These are phyloP conservation scores for Candida palmyrensis DNA, from an alignment of 805 yeast species.

Conservation along the genomic window DNA sequence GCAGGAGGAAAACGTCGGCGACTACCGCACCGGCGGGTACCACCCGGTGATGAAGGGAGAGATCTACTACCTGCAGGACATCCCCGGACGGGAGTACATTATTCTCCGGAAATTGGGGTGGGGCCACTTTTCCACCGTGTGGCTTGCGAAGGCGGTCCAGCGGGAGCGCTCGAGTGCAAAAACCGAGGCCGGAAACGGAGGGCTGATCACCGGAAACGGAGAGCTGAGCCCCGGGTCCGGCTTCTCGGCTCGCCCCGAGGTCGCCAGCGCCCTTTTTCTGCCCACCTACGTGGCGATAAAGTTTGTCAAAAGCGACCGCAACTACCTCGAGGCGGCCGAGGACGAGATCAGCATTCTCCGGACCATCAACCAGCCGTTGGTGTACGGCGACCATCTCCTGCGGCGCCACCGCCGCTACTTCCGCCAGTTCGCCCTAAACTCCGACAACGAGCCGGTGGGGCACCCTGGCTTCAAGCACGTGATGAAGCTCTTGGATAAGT, in stretches of 20 bases:
- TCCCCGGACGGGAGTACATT: slow-evolving; percentile 23
- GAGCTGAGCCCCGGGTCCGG: slow-evolving; percentile 5
- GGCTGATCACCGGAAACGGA: too few relatives aligned
- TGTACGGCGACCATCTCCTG: slow-evolving; percentile 9
- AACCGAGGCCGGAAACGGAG: too few relatives aligned
- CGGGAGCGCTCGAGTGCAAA: too few relatives aligned
- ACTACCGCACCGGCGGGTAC: slow-evolving; percentile 59
- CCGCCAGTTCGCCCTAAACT: slow-evolving; percentile 4
- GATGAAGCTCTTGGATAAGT: slow-evolving; percentile 51
- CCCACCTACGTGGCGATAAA: slow-evolving; percentile 66
- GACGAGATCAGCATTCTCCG: slow-evolving; percentile 56
- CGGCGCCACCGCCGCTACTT: slow-evolving; percentile 8
- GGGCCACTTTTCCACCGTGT: slow-evolving; percentile 73
- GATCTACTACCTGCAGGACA: slow-evolving; percentile 34
- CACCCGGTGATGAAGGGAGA: slow-evolving; percentile 60
- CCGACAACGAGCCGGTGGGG: slow-evolving; percentile 5
- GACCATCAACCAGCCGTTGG: slow-evolving; percentile 18
- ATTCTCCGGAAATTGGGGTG: slow-evolving; percentile 58
- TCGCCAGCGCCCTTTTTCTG: too few relatives aligned
- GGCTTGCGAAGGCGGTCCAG: slow-evolving; percentile 44
- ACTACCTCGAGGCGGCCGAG: slow-evolving; percentile 57
- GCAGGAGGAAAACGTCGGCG: slow-evolving; percentile 46
- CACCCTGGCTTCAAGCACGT: slow-evolving; percentile 51
- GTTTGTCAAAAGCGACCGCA: slow-evolving; percentile 49
- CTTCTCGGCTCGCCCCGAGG: slow-evolving; percentile 9